Percentiles rank a stretch among this genome's conserved stretches.
phyloP scores from a whole-genome alignment of 768 basidiomycete species.

The Lactarius indigo region DNA sequence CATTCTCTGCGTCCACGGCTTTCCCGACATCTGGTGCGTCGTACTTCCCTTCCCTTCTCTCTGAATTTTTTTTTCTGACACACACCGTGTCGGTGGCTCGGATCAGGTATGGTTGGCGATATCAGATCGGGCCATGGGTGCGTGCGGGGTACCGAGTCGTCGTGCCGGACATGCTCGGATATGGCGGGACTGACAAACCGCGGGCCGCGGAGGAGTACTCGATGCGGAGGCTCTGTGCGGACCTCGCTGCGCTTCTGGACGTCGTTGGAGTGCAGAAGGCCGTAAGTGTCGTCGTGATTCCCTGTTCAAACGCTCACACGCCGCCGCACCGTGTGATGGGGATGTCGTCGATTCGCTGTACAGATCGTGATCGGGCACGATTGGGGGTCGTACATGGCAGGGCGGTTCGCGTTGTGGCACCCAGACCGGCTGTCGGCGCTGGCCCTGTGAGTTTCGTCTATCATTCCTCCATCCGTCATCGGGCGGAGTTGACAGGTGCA shows the following conservation, averaged over 20 bases:
- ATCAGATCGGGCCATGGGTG: conserved; percentile 38
- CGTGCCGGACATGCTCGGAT: conserved; percentile 47
- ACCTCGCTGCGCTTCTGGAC: conserved; percentile 37
- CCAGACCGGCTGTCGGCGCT: conserved; percentile 59
- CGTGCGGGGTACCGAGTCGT: conserved; percentile 42
- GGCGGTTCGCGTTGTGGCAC: conserved; percentile 70
- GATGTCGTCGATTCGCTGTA: not conserved
- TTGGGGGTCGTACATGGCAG: conserved; percentile 67
- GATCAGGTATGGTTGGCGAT: conserved; percentile 37
- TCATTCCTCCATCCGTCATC: conserved; percentile 1
- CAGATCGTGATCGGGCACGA: conserved; percentile 75
- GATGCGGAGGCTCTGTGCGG: conserved; percentile 28
- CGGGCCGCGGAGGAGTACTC: conserved; percentile 30
- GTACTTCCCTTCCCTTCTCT: not conserved
- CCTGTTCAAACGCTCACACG: not conserved
- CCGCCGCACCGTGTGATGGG: no score
- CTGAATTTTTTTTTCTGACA: not conserved
- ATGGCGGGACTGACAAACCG: conserved; percentile 45
- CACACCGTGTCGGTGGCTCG: no score
- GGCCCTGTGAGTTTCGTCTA: conserved; percentile 42
- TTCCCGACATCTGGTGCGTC: conserved; percentile 58
- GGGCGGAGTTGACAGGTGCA: not conserved
- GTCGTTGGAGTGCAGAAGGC: conserved; percentile 28
- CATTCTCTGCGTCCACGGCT: conserved; percentile 75
- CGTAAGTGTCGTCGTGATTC: conserved; percentile 23